Evolutionary conservation across 208 protist genomes (phyloP).

Genomic region (Trypanosoma mega): DNA sequence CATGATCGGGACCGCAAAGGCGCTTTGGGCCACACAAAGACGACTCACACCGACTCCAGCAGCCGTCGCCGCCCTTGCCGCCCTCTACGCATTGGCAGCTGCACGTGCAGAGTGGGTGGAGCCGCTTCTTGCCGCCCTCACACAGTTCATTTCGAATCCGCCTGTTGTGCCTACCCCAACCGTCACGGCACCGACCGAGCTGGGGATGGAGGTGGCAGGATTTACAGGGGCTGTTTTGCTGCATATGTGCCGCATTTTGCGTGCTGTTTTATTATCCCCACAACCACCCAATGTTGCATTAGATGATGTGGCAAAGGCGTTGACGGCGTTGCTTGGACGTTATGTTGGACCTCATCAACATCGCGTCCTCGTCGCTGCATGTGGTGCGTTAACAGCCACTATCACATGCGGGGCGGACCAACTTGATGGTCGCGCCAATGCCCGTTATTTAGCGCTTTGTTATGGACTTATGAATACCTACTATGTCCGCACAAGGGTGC

Average conservation of each 20-base stretch:
- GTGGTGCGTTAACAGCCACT: constrained; percentile 55
- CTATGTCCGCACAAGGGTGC: constrained; percentile 55
- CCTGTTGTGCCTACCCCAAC: constrained; percentile 1
- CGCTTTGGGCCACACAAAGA: constrained; percentile 62
- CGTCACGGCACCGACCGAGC: constrained; percentile 5
- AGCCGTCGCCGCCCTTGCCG: constrained; percentile 47
- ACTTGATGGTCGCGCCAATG: constrained; percentile 42
- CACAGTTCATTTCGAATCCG: constrained; percentile 42
- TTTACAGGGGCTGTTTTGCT: constrained; percentile 42
- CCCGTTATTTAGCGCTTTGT: constrained; percentile 69
- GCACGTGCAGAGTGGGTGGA: constrained; percentile 56
- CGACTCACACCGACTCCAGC: constrained; percentile 40
- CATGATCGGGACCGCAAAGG: constrained; percentile 50
- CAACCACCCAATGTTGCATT: constrained; percentile 56
- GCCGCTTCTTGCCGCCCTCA: constrained; percentile 51
- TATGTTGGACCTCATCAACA: constrained; percentile 86
- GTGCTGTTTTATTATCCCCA: constrained; percentile 42
- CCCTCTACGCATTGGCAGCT: constrained; percentile 52
- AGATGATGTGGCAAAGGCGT: constrained; percentile 40
- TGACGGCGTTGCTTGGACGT: constrained; percentile 64
- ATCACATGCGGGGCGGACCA: constrained; percentile 68
- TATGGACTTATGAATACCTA: constrained; percentile 88
- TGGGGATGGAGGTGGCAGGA: constrained; percentile 24
- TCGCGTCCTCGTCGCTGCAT: constrained; percentile 69
- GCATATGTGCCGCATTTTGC: constrained; percentile 51